Conservation (phyloP, 2,329 filamentous ascomycete species). For the Alternaria incomplexa region DNA sequence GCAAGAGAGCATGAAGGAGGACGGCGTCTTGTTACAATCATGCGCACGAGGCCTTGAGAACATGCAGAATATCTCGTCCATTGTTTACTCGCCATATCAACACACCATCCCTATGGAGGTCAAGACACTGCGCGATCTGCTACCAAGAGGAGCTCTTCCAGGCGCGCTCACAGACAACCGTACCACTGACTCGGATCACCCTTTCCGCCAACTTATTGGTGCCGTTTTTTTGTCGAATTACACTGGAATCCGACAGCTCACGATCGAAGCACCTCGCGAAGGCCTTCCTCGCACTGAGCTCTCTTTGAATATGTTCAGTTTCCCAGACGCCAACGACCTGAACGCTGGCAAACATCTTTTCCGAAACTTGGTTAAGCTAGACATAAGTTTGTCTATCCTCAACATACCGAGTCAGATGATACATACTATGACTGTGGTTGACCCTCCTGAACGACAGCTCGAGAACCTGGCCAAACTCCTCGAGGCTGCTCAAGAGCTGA, state of each 20-base stretch:
- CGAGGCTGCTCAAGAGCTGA: conserved; percentile 19
- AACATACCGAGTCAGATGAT: too few species aligned
- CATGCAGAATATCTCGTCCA: conserved; percentile 31
- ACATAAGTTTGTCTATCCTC: conserved; percentile 18
- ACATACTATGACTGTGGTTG: background rate
- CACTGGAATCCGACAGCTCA: conserved; percentile 29
- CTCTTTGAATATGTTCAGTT: conserved; percentile 25
- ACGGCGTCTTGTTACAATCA: conserved; percentile 31
- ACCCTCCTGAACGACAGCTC: background rate
- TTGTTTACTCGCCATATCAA: conserved; percentile 35
- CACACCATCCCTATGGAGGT: conserved; percentile 27
- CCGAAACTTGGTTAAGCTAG: conserved; percentile 22
- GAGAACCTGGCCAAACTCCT: conserved; percentile 26
- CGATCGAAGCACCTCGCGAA: conserved; percentile 1
- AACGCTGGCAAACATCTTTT: conserved; percentile 31
- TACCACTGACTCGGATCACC: conserved; percentile 15
- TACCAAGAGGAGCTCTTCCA: conserved; percentile 19
- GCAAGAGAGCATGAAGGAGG: conserved; percentile 33
- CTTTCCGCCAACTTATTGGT: conserved; percentile 37
- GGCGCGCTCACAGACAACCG: background rate
- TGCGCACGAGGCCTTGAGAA: conserved; percentile 29
- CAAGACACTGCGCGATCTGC: conserved; percentile 24
- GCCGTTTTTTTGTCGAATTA: conserved; percentile 30
- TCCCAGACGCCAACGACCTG: conserved; percentile 18
- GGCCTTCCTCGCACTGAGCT: conserved; percentile 14